A percentile compares a stretch with the other conserved stretches of the same genome.
Conservation (phyloP, 148 eudicot genomes). For the Nepenthes gracilis region DNA sequence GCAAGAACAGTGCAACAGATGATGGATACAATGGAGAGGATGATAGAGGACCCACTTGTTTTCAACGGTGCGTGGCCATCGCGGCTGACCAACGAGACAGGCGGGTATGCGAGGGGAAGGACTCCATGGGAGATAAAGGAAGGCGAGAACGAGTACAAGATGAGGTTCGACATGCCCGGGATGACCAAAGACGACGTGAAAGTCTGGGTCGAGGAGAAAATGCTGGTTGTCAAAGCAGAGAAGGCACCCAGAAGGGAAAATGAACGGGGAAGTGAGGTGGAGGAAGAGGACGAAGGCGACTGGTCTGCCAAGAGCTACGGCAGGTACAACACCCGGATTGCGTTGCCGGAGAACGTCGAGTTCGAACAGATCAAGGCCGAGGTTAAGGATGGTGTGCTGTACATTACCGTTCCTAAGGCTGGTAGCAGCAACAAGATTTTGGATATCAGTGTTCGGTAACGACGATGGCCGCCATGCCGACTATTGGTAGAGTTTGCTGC, state of each 20-base stretch:
- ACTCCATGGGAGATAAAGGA: slow-evolving; percentile 84
- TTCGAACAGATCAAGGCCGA: slow-evolving; percentile 80
- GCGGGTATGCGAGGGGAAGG: slow-evolving; percentile 42
- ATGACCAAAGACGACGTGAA: slow-evolving; percentile 63
- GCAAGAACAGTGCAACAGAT: slow-evolving; percentile 72
- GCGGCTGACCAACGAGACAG: slow-evolving; percentile 1
- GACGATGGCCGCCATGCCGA: too few relatives aligned
- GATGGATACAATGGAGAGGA: slow-evolving; percentile 77
- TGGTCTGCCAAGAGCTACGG: slow-evolving; percentile 65
- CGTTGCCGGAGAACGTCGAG: slow-evolving; percentile 63
- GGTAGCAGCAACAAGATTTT: slow-evolving; percentile 31
- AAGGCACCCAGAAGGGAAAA: slow-evolving; percentile 18
- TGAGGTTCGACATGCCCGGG: slow-evolving; percentile 83
- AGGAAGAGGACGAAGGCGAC: slow-evolving; percentile 21
- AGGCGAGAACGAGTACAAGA: slow-evolving; percentile 31
- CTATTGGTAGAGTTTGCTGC: too few relatives aligned
- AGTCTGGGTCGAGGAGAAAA: slow-evolving; percentile 65
- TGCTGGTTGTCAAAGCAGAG: slow-evolving; percentile 65
- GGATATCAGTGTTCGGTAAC: slow-evolving; percentile 50
- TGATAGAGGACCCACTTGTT: slow-evolving; percentile 45
- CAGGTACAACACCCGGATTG: slow-evolving; percentile 41
- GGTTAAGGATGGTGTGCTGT: slow-evolving; percentile 73
- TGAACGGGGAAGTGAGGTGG: slow-evolving; percentile 5
- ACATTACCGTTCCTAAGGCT: slow-evolving; percentile 54
- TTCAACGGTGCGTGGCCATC: slow-evolving; percentile 20